Conservation (phyloP, 768 basidiomycete genomes). For the Hygrophorus russula region DNA sequence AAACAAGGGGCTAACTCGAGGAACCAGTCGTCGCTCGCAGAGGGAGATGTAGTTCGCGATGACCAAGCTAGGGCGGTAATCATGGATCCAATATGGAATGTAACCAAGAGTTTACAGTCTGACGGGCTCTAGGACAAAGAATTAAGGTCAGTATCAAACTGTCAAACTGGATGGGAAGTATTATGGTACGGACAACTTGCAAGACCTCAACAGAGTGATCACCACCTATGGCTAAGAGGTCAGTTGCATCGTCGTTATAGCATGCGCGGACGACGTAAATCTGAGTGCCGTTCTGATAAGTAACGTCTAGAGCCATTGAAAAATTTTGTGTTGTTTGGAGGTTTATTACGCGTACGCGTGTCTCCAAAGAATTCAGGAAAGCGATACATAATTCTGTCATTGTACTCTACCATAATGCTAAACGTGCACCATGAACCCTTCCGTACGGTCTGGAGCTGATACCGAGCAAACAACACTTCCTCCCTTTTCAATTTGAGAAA, state of each 20-base stretch:
- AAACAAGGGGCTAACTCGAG: slow-evolving; percentile 44
- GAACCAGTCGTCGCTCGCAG: slow-evolving; percentile 51
- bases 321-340: too few relatives aligned
- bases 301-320: slow-evolving; percentile 25
- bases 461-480: slow-evolving; percentile 46
- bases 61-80: slow-evolving; percentile 78
- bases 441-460: slow-evolving; percentile 29
- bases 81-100: slow-evolving; percentile 61
- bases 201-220: slow-evolving; percentile 65
- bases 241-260: slow-evolving; percentile 49
- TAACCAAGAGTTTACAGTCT: slow-evolving; percentile 42
- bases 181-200: slow-evolving; percentile 34
- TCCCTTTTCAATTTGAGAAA: slow-evolving; percentile 47
- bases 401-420: too few relatives aligned
- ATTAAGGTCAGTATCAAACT: not conserved
- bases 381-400: too few relatives aligned
- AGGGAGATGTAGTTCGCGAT: slow-evolving; percentile 54
- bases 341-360: too few relatives aligned
- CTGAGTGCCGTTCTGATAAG: slow-evolving; percentile 46
- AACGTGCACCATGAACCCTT: too few relatives aligned
- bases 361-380: too few relatives aligned
- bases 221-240: slow-evolving; percentile 65
- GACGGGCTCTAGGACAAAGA: slow-evolving; percentile 24
- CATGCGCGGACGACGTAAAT: slow-evolving; percentile 56
- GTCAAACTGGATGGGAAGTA: slow-evolving; percentile 8